phyloP scores from a whole-genome alignment of 2,329 filamentous ascomycete species.

The Cytospora paraplurivora region DNA sequence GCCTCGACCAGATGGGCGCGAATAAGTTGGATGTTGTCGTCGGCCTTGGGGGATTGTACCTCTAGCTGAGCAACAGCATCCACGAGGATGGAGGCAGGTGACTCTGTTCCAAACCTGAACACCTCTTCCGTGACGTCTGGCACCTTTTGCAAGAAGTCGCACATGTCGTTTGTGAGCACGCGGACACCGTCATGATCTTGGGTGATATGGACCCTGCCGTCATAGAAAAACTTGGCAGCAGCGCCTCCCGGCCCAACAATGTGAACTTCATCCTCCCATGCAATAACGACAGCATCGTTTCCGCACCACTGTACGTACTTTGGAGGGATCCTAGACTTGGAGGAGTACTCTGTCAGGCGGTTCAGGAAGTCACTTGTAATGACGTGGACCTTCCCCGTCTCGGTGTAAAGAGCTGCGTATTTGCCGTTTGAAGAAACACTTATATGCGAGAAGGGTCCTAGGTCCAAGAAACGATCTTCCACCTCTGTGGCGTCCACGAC shows the following conservation, averaged over 20 bases:
- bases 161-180: slow-evolving; percentile 88
- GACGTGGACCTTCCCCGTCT: slow-evolving; percentile 84
- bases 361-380: slow-evolving; percentile 95
- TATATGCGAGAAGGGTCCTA: slow-evolving; percentile 89
- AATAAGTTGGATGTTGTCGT: slow-evolving; percentile 96
- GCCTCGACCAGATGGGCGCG: slow-evolving; percentile 84
- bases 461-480: slow-evolving; percentile 87
- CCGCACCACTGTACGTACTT: slow-evolving; percentile 95
- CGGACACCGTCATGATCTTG: slow-evolving; percentile 84
- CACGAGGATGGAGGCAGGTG: slow-evolving; percentile 86
- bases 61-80: slow-evolving; percentile 92
- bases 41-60: slow-evolving; percentile 91
- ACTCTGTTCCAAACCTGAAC: slow-evolving; percentile 85
- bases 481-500: slow-evolving; percentile 86
- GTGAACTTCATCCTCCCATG: slow-evolving; percentile 98
- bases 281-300: slow-evolving; percentile 87
- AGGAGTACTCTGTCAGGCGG: slow-evolving; percentile 88
- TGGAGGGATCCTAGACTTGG: slow-evolving; percentile 79
- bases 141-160: slow-evolving; percentile 95
- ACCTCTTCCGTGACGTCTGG: slow-evolving; percentile 84
- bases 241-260: slow-evolving; percentile 84
- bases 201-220: slow-evolving; percentile 85
- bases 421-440: slow-evolving; percentile 88
- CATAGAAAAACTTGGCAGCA: slow-evolving; percentile 80
- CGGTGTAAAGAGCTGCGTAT: slow-evolving; percentile 84